Evolutionary conservation across 2,329 filamentous ascomycete genomes (phyloP).

Genomic region (Aspergillus pseudonomiae): DNA sequence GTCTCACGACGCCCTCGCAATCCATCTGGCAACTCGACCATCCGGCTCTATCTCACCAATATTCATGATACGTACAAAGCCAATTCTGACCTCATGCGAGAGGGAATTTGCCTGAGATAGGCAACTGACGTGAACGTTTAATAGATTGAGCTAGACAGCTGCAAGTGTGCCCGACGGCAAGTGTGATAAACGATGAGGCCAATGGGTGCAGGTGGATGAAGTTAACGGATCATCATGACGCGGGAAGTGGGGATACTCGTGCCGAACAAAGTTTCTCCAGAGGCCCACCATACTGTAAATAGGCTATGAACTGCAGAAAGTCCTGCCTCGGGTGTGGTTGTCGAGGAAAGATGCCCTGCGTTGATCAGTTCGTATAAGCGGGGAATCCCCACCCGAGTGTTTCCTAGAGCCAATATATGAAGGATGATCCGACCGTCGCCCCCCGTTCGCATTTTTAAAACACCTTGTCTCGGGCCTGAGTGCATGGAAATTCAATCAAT

Average conservation of each 20-base stretch:
- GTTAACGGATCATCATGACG: not conserved
- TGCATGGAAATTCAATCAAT: not conserved
- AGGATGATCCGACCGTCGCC: not conserved
- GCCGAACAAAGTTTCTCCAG: not conserved
- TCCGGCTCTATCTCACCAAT: not conserved
- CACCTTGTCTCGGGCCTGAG: not conserved
- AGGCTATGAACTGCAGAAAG: not conserved
- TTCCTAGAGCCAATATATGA: not conserved
- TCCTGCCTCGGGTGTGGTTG: too few relatives aligned
- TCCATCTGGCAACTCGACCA: not conserved
- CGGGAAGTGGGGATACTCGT: not conserved
- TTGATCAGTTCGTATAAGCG: not conserved
- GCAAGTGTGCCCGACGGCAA: not conserved
- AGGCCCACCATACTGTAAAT: not conserved
- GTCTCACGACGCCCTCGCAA: too few relatives aligned
- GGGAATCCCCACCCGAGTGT: not conserved
- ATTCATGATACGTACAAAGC: not conserved
- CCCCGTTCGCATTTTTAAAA: not conserved
- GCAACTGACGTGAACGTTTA: not conserved
- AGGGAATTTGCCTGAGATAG: not conserved
- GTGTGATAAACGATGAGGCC: too few relatives aligned
- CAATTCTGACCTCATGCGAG: not conserved
- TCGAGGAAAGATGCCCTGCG: too few relatives aligned
- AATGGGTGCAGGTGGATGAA: too few relatives aligned
- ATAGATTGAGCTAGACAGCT: not conserved